These are phyloP conservation scores for Staphylotrichum longicolle DNA, from an alignment of 495 filamentous ascomycete species.

Conservation along the genomic window DNA sequence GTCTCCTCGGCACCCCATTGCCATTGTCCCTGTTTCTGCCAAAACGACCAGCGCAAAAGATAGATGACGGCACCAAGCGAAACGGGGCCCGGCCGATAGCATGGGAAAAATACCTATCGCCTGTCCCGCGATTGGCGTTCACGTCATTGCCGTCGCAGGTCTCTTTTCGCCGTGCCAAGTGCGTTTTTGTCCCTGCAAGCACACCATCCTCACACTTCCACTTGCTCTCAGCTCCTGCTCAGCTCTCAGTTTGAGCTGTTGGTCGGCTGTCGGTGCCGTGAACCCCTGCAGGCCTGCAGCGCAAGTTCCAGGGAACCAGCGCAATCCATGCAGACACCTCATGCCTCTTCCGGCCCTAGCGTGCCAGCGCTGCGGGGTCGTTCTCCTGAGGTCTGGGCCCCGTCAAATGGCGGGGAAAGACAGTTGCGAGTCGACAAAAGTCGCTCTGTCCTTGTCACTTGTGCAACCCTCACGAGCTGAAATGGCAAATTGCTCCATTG, in stretches of 20 bases:
- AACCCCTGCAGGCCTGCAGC: background rate
- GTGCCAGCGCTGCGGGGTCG: constrained; percentile 9
- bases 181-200: no score
- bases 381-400: background rate
- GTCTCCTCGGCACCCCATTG: background rate
- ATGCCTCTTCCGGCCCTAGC: background rate
- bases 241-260: background rate
- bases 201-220: no score
- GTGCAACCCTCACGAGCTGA: no score
- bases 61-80: constrained; percentile 16
- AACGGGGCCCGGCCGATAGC: background rate
- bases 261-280: background rate
- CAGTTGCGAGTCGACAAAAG: no score
- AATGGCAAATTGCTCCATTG: no score
- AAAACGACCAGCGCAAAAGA: constrained; percentile 13
- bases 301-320: no score
- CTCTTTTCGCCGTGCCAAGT: background rate
- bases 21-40: background rate
- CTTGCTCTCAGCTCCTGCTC: background rate
- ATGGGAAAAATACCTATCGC: background rate
- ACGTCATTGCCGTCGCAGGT: background rate
- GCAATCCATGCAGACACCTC: no score
- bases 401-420: constrained; percentile 7
- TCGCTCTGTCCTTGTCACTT: no score
- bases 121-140: background rate